phyloP scores from a whole-genome alignment of 2,329 filamentous ascomycete genomes.

The Daldinia eschscholtzii region DNA sequence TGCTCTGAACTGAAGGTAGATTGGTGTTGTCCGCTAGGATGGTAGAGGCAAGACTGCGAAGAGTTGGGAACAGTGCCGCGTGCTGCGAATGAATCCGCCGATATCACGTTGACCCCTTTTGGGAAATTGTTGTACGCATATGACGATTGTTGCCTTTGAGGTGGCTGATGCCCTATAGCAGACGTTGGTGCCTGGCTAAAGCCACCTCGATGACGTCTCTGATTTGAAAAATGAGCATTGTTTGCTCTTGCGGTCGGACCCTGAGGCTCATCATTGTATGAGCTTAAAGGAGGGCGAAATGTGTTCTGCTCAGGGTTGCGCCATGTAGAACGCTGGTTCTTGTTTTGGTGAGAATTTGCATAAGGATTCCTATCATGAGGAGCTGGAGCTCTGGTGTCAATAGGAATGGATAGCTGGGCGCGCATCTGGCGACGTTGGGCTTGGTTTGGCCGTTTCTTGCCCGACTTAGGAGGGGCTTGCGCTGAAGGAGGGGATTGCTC shows the following conservation, averaged over 20 bases:
- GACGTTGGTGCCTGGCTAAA: conserved; percentile 33
- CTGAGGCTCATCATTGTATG: conserved; percentile 34
- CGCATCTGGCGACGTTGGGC: conserved; percentile 74
- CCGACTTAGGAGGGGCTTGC: conserved; percentile 48
- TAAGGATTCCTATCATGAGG: conserved; percentile 49
- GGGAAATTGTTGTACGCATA: conserved; percentile 30
- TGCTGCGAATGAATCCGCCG: conserved; percentile 46
- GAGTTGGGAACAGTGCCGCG: conserved; percentile 46
- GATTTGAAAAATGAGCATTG: conserved; percentile 27
- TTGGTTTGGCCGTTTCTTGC: conserved; percentile 69
- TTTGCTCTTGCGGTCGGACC: conserved; percentile 30
- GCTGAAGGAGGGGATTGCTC: conserved; percentile 12
- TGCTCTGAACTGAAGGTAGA: conserved; percentile 57
- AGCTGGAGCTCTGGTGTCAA: conserved; percentile 59
- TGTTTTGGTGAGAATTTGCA: conserved; percentile 51
- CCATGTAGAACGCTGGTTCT: conserved; percentile 44
- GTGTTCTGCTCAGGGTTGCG: conserved; percentile 42
- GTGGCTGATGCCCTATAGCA: conserved; percentile 36
- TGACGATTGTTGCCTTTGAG: conserved; percentile 46
- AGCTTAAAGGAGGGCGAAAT: conserved; percentile 52
- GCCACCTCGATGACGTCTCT: conserved; percentile 36
- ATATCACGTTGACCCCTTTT: conserved; percentile 44
- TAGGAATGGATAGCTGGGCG: conserved; percentile 67
- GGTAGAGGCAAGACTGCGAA: conserved; percentile 52
- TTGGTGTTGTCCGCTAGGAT: conserved; percentile 49